Evolutionary conservation across 805 yeast species (phyloP), one percentile per base, ranked within the genome.

Genomic region (Wickerhamiella brachini): DNA sequence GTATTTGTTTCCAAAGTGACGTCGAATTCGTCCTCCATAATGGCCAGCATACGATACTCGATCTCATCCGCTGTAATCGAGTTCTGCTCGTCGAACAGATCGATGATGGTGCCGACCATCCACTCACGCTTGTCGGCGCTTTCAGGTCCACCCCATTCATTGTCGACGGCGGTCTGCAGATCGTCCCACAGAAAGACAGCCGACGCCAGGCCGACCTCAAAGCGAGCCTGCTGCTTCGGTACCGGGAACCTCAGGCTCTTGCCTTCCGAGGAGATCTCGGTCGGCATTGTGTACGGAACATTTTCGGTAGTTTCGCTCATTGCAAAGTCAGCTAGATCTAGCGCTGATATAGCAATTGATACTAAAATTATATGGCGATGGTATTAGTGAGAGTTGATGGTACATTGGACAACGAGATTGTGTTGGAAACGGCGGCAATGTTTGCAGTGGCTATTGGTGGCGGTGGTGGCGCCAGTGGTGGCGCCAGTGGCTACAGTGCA

Each of bases 21-120:
- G 53, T 87, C 97, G 62, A 90, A 93, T 66, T 93, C 99, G 68
- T 90, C 98, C 53, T 81, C 80, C 96, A 93, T 86, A 23, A 95
- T 93, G 62, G 84, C 83, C 49, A 84, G 70, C 53, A 93, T 70
- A 17, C 95, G 78, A 62, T 85, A 95, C 67, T 93, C 97, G 24
- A 93, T 77, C 56, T 83, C 76, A 39, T 78, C 80, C 2, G 84
- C 71, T 59, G 88, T 97, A 5, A 90, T 85, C 4, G 77, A 73
- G 41, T 37, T 37, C 48, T 71, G 75, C 46, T 71, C 70, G 44
- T 68, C 72, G 62, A 90, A 93, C 49, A 88, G 71, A 37, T 87
- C 97, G 26, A 88, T 76, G 2, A 90, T 78, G 13, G 85, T 70
- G 4, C 86, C 94, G 4, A 85, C 78, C 56, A 90, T 75, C 98